Evolutionary conservation across 1,284 basidiomycete species (phyloP), one percentile per base, ranked within the genome.

Genomic region (Chiua sp.): DNA sequence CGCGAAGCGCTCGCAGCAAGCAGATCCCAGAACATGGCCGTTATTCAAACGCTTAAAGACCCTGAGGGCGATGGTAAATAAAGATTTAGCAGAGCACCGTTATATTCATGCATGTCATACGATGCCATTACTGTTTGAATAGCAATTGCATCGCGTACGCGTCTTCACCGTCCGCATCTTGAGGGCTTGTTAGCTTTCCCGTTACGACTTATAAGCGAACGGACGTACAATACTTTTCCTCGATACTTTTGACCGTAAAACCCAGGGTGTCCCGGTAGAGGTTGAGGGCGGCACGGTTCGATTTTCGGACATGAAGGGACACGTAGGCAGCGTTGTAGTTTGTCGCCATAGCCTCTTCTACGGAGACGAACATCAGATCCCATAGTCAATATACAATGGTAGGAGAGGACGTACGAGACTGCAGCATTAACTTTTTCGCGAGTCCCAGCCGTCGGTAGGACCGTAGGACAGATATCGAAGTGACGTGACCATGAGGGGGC

Each of bases 131-230:
- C 65, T 65, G 62, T 59, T 84, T 82, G 59, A 92, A 77, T 6
- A 80, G 80, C 52, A 93, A 82, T 46, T 87, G 84, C 94, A 97
- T 96, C 3, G 92, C 88, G 70, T 93, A 95, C 39, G 95, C 94
- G 67, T 96, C 93, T 77, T 97, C 94, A 12, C 94, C 93, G 69
- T 97, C 94, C 6, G 93, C 94, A 78, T 96, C 94, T 95, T 59
- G 42, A 39, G 28, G 37, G 15, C 48, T 20, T 18, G 51, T 66
- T 39, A 72, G 63, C 44, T 47, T 54, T 20, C 47, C 57, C 7
- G 53, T 53, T 35, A 37, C 39, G 28, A 37, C 16, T 42, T 47
- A 28, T 47, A 42, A 33, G 39, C 22, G 42, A 47, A 28, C 72
- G 55, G 22, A 77, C 84, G 65, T 64, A 95, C 94, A 98, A 66